Evolutionary conservation across 768 basidiomycete genomes (phyloP), one percentile per base, ranked within the genome.

Genomic region (Coprinopsis sp.): DNA sequence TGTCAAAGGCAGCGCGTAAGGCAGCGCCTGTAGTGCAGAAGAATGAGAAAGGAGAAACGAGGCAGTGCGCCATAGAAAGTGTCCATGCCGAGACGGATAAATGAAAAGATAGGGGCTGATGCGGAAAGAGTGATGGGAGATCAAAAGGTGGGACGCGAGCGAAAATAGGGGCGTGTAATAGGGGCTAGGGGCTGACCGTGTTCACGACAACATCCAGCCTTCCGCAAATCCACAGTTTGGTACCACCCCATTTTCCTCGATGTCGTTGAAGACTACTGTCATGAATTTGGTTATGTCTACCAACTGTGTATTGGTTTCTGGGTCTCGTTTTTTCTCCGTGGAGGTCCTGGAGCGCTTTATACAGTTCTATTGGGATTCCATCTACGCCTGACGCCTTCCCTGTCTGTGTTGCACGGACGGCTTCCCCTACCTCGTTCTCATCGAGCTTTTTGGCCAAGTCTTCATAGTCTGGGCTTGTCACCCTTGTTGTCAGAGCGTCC

Each of bases 281-380:
- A 63, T 44, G 0, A 50, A n/a, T 0, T 37, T 14, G 33, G 41
- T 22, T 4, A 42, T 19, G 2, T 58, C 39, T n/a, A 59, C 46
- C 1, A n/a, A n/a, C n/a, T n/a, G n/a, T n/a, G n/a, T n/a, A n/a
- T 18, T 58, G 7, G 10, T 22, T 33, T 30, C 19, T 51, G 41
- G 11, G 10, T 29, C 18, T 37, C 54, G 8, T 10, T 45, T 42
- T 28, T 40, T 24, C n/a, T 23, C 33, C 21, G 25, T 18, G 38
- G 22, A 29, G 22, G 25, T 40, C 8, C 31, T 27, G 8, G n/a
- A 56, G 51, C 1, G 42, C 41, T 42, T 62, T 64, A 52, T 54
- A 65, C 0, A 65, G 12, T 33, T 68, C 59, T 10, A 64, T 58
- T 10, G 59, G 48, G 0, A 63, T 38, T 0, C 63, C 53, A 34